Base-by-base conservation (phyloP, 352 stramenopile genomes). In the Thalassiosira livingstoniorum region DNA sequence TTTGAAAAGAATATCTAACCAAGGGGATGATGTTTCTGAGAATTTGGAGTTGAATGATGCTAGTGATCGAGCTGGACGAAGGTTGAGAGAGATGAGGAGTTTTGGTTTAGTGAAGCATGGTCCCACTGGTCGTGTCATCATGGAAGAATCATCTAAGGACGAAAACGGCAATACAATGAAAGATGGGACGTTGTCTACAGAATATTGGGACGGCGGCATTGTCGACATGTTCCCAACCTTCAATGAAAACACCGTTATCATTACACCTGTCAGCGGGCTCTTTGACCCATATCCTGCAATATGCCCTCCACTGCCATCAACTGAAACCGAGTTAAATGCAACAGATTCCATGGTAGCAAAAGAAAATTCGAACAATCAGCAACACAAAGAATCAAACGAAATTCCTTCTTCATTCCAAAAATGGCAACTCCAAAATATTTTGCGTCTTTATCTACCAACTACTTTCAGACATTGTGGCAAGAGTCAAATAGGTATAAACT, bases 171-270 rank as follows among this genome's bases (percentile, higher is more conserved):
- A 45, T 60, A 29, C 21, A 34, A 37, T 42, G 31, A 54, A 65
- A 47, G 27, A 63, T 23, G 21, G 7, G 25, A 21, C 2, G 1
- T 57, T 73, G 21, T 37, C 61, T 27, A 80, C 70, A 54, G 27
- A 68, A 29, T 92, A 83, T 72, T 86, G 73, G 79, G 87, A 92
- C 71, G 87, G 87, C 11, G 87, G 87, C 23, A 72, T 92, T 31
- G 79, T 61, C 43, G 87, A 91, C 72, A 43, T 87, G 0, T 93
- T 89, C 69, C 88, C 86, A 63, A 86, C 70, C 32, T 72, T 91
- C 35, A 81, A 91, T 74, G 39, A 82, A 32, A 45, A 76, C 27
- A 91, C 88, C 25, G 34, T 90, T 13, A 79, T 93, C 23, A 73
- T 91, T 11, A 74, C 83, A n/a, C 85, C 86, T 4, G 35, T 91